Percentiles rank a stretch among this genome's conserved stretches.
These are phyloP conservation scores for Fusarium scirpi DNA, from an alignment of 2,329 filamentous ascomycete species.

Conservation along the genomic window DNA sequence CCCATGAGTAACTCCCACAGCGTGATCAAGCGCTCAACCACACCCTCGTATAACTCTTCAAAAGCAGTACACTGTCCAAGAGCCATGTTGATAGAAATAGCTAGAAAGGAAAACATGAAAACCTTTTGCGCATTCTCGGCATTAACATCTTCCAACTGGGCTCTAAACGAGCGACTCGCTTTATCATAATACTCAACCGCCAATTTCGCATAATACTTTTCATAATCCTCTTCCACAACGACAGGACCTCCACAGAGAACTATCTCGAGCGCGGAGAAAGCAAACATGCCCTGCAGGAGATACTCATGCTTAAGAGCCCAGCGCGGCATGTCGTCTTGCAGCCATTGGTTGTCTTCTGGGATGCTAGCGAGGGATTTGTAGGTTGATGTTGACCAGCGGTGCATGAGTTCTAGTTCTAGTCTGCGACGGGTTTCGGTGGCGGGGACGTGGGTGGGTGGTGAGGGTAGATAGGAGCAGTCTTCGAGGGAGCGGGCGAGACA, in stretches of 20 bases:
- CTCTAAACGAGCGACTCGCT: conserved; percentile 41
- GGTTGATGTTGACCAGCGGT: conserved; percentile 62
- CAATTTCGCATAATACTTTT: conserved; percentile 36
- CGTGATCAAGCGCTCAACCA: conserved; percentile 33
- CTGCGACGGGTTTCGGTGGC: conserved; percentile 42
- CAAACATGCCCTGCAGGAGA: conserved; percentile 53
- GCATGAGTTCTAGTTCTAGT: conserved; percentile 64
- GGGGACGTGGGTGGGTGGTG: conserved; percentile 15
- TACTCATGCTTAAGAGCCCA: conserved; percentile 55
- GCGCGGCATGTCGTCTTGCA: conserved; percentile 51
- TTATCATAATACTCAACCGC: conserved; percentile 45
- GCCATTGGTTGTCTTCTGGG: conserved; percentile 51
- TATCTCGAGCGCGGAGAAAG: conserved; percentile 41
- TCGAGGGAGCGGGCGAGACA: conserved; percentile 47
- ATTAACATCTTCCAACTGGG: conserved; percentile 37
- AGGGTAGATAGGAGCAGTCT: conserved; percentile 37
- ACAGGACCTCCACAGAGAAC: conserved; percentile 38
- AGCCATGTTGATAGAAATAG: conserved; percentile 43
- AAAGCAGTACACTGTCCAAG: conserved; percentile 36
- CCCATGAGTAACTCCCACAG: conserved; percentile 41
- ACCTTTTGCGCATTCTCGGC: conserved; percentile 38
- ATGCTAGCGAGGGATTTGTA: conserved; percentile 56
- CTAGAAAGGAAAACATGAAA: conserved; percentile 44
- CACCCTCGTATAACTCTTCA: conserved; percentile 25
- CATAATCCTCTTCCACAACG: conserved; percentile 27